Base-by-base conservation (phyloP, 177 flowering plant genomes). In the Vitis hybrid region DNA sequence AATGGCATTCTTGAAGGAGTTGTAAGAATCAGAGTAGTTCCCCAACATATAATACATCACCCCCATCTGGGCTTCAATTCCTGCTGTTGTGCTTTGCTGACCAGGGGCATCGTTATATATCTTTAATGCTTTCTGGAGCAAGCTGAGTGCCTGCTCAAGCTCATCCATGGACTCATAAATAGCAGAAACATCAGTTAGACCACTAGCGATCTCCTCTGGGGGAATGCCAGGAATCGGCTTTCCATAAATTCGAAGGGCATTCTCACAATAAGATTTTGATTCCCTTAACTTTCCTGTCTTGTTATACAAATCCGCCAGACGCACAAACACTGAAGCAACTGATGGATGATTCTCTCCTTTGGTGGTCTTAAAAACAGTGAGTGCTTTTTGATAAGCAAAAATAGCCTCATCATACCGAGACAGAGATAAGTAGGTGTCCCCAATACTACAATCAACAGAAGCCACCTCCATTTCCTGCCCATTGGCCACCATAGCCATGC, bases 11-110 rank as follows among this genome's bases (percentile, higher is more conserved):
- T 83, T 86, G 66, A 94, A 89, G 22, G 86, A 81, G 33, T 66
- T 50, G 70, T 94, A 94, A 9, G 98, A 90, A 19, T 89, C 92
- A n/a, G 84, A 64, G 67, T 87, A 94, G 51, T 86, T 86, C 18
- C 91, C 98, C 75, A 88, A 57, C 88, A 90, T 85, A 72, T 89
- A 94, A 71, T 89, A 80, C 87, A 92, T 80, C 62, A 92, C 98
- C 62, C 98, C 98, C 86, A 92, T 86, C 70, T 94, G 98, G 20
- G 97, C 97, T 76, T 92, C 97, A 57, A 93, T 90, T 49, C 98
- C 96, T 6, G 98, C 97, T 62, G 87, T 69, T 14, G 91, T 88
- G 81, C 82, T 87, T 68, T 92, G 96, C 79, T 94, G 97, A 62
- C 98, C 98, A 51, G 98, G 98, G 19, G 87, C 84, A 71, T 88